Base-by-base conservation (phyloP, 176 grass and related monocot genomes). In the Oryza australiensis region DNA sequence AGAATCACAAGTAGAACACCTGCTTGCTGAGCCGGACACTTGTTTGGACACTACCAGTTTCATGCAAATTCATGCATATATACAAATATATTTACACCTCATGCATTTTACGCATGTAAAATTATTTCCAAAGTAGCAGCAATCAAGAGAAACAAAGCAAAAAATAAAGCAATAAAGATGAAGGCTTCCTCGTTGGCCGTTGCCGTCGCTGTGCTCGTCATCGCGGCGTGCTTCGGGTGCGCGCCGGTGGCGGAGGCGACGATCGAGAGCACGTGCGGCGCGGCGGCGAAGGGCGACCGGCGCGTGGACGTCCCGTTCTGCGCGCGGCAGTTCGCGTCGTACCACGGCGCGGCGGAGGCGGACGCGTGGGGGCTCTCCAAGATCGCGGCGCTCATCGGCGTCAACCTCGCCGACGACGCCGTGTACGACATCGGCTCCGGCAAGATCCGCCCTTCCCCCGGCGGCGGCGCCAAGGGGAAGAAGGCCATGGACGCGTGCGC, bases 241-340 rank as follows among this genome's bases (percentile, higher is more conserved):
- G 7, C 51, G 7, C 46, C 0, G 7, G 35, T 8, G 4, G 38
- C 68, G 48, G 76, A 63, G 30, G 87, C 71, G 40, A 75, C 71
- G 13, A 80, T 89, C 82, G 82, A 89, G 73, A 85, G 84, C 81
- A 90, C 88, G n/a, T 87, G 84, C 91, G 41, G 23, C 11, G 62
- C 55, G 67, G 76, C 81, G 5, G 45, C 22, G 26, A 72, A 64
- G 73, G 63, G 30, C 12, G 85, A 76, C 77, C 29, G 12, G 27
- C 78, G 60, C 30, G 75, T 87, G 62, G 65, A 86, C 23, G 71
- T 62, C 3, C 13, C 26, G 62, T 86, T 75, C 76, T 89, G 74
- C 81, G 74, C 43, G 51, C 12, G 64, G 18, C 82, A 66, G 82
- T 85, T 89, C 70, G 2, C 57, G 41, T 22, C 30, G 72, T 81